Evolutionary conservation across 306 rosid genomes (phyloP), one percentile per base, ranked within the genome.

Genomic region (Cucumis cinereus): DNA sequence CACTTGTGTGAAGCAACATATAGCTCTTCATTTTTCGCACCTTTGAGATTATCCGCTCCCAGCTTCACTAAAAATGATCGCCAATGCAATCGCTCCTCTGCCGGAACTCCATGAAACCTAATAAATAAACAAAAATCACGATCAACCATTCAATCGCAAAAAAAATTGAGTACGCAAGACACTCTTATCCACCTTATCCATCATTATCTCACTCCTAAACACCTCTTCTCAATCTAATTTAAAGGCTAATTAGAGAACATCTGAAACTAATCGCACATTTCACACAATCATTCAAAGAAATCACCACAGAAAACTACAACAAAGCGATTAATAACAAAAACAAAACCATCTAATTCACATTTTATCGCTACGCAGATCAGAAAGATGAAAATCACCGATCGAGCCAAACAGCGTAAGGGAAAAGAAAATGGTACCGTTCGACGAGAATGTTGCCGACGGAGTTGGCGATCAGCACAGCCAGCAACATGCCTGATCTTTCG

Each of bases 31-130:
- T 92, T 94, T 81, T 90, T 90, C 0, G 86, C 89, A 81, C 97
- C 96, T 84, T 75, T 92, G 23, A 94, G 99, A 87, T 94, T 94
- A 70, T 94, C 99, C 20, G 99, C 91, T 80, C 97, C 97, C 56
- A 94, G 84, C 81, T 94, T 94, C 50, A 94, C 96, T 67, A 94
- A 85, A 84, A 93, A 93, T 36, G 98, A 90, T 81, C 94, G 92
- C 99, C 99, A 91, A 80, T 94, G 98, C 56, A 90, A 79, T 59
- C 97, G 87, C 69, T 94, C 99, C 89, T 93, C 98, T 0, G 89
- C 89, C 45, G 96, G 98, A 81, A 91, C 98, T 81, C 97, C 98
- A 83, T 93, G 94, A 84, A 91, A 93, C 75, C 98, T 93, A 83
- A 16, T 45, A 20, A 59, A 23, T 11, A 59, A 59, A 57, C 7